phyloP scores from a whole-genome alignment of 2,329 filamentous ascomycete species.

The Davidsoniella neocaledoniae region DNA sequence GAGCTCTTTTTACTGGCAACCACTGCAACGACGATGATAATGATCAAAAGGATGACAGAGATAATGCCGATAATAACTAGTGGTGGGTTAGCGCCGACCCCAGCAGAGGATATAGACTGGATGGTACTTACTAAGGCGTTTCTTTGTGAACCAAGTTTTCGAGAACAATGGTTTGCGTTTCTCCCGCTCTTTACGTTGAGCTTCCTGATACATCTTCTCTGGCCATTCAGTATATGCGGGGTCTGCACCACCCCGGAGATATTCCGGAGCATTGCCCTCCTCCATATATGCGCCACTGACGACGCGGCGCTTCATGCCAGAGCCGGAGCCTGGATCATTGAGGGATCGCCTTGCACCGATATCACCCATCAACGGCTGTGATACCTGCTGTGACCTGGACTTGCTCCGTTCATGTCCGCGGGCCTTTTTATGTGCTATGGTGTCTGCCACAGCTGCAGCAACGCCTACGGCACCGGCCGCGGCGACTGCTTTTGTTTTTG shows the following conservation, averaged over 20 bases:
- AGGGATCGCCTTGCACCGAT: constrained; percentile 15
- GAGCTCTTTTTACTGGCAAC: constrained; percentile 46
- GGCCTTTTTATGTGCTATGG: not conserved
- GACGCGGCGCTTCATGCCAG: constrained; percentile 38
- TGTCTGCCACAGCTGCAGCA: not conserved
- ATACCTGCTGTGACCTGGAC: constrained; percentile 2
- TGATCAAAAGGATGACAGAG: constrained; percentile 38
- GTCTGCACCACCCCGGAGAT: constrained; percentile 27
- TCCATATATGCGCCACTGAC: constrained; percentile 55
- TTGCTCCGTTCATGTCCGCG: not conserved
- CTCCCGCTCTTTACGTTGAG: constrained; percentile 22
- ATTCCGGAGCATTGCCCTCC: constrained; percentile 36
- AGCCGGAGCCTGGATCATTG: constrained; percentile 14
- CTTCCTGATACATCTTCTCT: constrained; percentile 22
- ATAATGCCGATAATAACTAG: constrained; percentile 40
- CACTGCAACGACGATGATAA: constrained; percentile 52
- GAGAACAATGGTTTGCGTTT: constrained; percentile 16
- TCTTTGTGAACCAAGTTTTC: constrained; percentile 14
- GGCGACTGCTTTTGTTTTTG: not conserved
- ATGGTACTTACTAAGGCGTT: constrained; percentile 26
- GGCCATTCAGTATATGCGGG: constrained; percentile 32
- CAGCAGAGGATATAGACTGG: not conserved
- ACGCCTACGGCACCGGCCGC: not conserved
- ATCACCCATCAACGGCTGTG: constrained; percentile 8
- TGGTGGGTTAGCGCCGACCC: not conserved